Conservation (phyloP, 2,329 filamentous ascomycete species). For the Anthostomella pinea region DNA sequence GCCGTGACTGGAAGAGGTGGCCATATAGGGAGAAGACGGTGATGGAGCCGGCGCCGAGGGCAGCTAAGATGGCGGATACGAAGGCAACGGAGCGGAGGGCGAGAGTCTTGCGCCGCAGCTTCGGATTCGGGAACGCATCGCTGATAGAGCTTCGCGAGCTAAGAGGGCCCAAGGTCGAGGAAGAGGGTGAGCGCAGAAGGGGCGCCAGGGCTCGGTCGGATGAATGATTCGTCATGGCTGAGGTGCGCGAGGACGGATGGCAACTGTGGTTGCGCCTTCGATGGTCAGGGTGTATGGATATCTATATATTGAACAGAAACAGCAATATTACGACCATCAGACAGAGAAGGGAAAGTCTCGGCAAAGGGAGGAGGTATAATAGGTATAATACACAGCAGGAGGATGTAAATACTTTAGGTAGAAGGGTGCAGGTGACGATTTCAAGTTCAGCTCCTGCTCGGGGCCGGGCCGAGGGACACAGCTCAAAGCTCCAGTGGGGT, state of each 20-base stretch:
- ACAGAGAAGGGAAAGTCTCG: background rate
- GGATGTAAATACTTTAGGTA: background rate
- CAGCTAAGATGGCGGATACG: constrained; percentile 50
- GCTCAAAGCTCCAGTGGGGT: background rate
- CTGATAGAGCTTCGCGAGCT: constrained; percentile 29
- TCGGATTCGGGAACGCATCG: constrained; percentile 22
- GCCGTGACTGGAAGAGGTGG: constrained; percentile 78
- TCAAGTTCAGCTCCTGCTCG: too few species aligned
- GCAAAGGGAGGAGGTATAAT: background rate
- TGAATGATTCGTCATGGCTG: constrained; percentile 19
- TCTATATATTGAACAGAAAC: too few species aligned
- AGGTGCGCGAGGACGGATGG: constrained; percentile 1
- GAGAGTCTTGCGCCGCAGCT: constrained; percentile 22
- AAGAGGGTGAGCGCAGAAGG: constrained; percentile 27
- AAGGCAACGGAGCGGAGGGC: constrained; percentile 47
- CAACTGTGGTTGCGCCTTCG: background rate
- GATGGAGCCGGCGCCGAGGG: constrained; percentile 84
- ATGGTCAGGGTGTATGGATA: too few species aligned
- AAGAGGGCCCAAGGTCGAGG: constrained; percentile 26
- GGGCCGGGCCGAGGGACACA: background rate
- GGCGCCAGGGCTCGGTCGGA: constrained; percentile 23
- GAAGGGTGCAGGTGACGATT: background rate
- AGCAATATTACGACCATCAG: background rate
- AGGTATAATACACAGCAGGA: background rate
- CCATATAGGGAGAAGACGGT: constrained; percentile 94